A percentile compares a stretch with the other conserved stretches of the same genome.
phyloP scores from a whole-genome alignment of 192 early-diverging fungal genomes.

The Coemansia sp. region DNA sequence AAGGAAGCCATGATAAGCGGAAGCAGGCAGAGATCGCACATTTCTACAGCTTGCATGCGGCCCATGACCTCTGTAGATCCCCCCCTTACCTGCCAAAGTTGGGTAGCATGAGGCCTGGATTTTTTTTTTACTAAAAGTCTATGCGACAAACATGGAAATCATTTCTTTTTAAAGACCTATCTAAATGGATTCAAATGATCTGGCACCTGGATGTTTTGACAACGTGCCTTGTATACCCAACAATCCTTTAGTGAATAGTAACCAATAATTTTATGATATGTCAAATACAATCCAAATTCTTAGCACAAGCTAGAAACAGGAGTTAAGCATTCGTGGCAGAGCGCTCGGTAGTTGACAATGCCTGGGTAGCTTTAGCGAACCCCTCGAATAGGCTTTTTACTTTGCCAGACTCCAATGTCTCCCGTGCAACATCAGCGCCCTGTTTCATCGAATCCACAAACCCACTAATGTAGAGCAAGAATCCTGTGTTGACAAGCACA shows the following conservation, averaged over 20 bases:
- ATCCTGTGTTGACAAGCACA: slow-evolving; percentile 90
- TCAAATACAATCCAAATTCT: background rate
- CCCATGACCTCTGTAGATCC: background rate
- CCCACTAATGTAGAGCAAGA: slow-evolving; percentile 78
- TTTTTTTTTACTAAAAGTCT: background rate
- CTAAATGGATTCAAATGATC: background rate
- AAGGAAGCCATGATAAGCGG: background rate
- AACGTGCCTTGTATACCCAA: background rate
- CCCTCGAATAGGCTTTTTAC: slow-evolving; percentile 62
- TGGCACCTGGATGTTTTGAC: background rate
- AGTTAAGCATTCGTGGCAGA: background rate
- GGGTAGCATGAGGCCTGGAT: background rate
- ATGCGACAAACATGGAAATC: background rate
- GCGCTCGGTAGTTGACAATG: background rate
- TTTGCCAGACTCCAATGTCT: slow-evolving; percentile 70
- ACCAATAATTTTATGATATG: background rate
- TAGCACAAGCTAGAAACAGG: background rate
- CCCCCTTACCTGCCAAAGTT: background rate
- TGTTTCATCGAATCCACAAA: slow-evolving; percentile 68
- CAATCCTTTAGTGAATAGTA: background rate
- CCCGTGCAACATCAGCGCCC: slow-evolving; percentile 73
- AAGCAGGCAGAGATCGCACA: background rate
- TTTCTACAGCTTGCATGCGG: background rate
- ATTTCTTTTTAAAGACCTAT: background rate
- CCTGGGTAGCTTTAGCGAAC: slow-evolving; percentile 57